Percentiles rank a stretch among this genome's conserved stretches.
phyloP scores from a whole-genome alignment of 2,329 filamentous ascomycete species.

The Colletotrichum tropicale region DNA sequence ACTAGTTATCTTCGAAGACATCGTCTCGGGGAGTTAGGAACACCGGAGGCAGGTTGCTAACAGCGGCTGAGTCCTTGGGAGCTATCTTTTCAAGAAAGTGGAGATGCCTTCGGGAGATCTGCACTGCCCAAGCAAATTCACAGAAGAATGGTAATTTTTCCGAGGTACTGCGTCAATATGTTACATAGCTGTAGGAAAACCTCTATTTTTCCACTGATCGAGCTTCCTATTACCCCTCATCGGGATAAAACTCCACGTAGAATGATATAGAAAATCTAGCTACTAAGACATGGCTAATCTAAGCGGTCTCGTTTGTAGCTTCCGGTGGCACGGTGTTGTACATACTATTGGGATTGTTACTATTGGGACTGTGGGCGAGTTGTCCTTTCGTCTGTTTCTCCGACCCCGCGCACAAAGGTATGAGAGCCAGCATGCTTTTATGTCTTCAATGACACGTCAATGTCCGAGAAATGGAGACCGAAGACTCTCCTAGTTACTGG shows the following conservation, averaged over 20 bases:
- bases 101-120: accelerated
- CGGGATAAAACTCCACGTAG: neutral
- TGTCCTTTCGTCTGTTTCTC: too few species aligned
- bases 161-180: accelerated
- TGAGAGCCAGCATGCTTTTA: too few species aligned
- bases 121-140: neutral
- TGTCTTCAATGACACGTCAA: too few species aligned
- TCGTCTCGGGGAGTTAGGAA: neutral
- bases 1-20: accelerated
- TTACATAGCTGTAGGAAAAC: neutral
- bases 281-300: too few species aligned
- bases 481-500: too few species aligned
- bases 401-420: too few species aligned
- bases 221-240: accelerated
- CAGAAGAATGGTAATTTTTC: neutral
- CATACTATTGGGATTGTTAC: too few species aligned
- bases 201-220: too few species aligned
- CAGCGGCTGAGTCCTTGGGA: neutral
- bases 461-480: too few species aligned
- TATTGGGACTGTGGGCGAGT: too few species aligned
- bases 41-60: neutral
- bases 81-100: neutral
- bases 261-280: accelerated
- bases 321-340: too few species aligned
- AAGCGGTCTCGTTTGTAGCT: too few species aligned